These are phyloP conservation scores for Farysia itapuensis DNA, from an alignment of 1,284 basidiomycete species.

Conservation along the genomic window DNA sequence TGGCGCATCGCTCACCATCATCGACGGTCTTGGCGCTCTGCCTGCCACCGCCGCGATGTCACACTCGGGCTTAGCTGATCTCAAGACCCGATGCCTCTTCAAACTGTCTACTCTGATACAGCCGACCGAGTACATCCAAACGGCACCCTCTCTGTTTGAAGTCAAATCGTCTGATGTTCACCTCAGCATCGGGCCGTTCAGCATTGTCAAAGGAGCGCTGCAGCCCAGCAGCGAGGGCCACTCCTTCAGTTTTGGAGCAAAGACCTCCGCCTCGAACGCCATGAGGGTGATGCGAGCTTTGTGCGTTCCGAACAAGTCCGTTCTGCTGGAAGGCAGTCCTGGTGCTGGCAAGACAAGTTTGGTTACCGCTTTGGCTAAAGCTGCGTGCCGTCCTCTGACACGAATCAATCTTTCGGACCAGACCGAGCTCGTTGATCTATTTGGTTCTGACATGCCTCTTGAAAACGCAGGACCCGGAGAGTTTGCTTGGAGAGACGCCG, in stretches of 20 bases:
- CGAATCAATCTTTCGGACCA: slow-evolving; percentile 99
- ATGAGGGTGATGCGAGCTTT: slow-evolving; percentile 87
- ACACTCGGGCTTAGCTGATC: slow-evolving; percentile 68
- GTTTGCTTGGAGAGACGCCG: slow-evolving; percentile 96
- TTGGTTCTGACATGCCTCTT: slow-evolving; percentile 93
- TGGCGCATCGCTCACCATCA: slow-evolving; percentile 61
- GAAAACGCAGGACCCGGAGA: slow-evolving; percentile 88
- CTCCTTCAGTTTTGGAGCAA: slow-evolving; percentile 79
- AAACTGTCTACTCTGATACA: slow-evolving; percentile 61
- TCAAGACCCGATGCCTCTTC: slow-evolving; percentile 63
- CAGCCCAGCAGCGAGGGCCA: slow-evolving; percentile 6
- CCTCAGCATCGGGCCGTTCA: slow-evolving; percentile 76
- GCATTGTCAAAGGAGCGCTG: slow-evolving; percentile 68
- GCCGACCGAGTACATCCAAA: slow-evolving; percentile 21
- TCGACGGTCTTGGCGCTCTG: slow-evolving; percentile 61
- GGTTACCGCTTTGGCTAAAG: slow-evolving; percentile 79
- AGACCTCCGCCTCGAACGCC: slow-evolving; percentile 85
- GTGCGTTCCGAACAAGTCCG: slow-evolving; percentile 79
- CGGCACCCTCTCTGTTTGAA: slow-evolving; percentile 62
- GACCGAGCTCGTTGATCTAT: slow-evolving; percentile 93
- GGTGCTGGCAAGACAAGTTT: slow-evolving; percentile 99
- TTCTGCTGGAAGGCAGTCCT: slow-evolving; percentile 94
- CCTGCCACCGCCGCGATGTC: slow-evolving; percentile 61
- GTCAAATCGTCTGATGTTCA: slow-evolving; percentile 49
- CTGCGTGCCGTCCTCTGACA: slow-evolving; percentile 77